A percentile compares a stretch with the other conserved stretches of the same genome.
Conservation (phyloP, 345 rosid genomes). For the Garcia nutans region DNA sequence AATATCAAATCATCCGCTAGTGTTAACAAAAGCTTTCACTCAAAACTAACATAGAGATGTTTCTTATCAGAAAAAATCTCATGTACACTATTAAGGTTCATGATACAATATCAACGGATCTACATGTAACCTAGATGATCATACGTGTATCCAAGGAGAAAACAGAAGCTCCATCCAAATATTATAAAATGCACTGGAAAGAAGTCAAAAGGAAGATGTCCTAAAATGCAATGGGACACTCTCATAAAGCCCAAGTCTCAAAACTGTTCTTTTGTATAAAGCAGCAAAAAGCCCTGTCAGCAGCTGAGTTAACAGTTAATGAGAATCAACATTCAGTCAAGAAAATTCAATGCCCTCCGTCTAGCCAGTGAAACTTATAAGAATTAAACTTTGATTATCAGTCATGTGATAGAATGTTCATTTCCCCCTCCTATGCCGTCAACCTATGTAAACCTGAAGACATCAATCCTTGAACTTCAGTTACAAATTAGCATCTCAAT, state of each 20-base stretch:
- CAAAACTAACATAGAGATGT: not conserved
- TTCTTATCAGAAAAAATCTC: slow-evolving; percentile 8
- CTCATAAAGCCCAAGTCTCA: slow-evolving; percentile 18
- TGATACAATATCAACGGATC: slow-evolving; percentile 18
- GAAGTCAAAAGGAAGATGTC: slow-evolving; percentile 6
- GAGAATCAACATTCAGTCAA: slow-evolving; percentile 10
- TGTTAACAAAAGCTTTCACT: not conserved
- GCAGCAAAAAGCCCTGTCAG: slow-evolving; percentile 14
- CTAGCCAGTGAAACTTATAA: slow-evolving; percentile 18
- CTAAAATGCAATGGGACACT: slow-evolving; percentile 12
- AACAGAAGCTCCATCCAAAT: slow-evolving; percentile 16
- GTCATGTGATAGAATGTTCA: slow-evolving; percentile 9
- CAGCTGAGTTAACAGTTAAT: slow-evolving; percentile 6
- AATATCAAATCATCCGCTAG: slow-evolving; percentile 14
- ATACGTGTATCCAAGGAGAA: not conserved
- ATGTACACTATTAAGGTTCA: slow-evolving; percentile 19
- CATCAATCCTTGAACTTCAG: not conserved
- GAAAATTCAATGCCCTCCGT: slow-evolving; percentile 14
- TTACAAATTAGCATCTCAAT: slow-evolving; percentile 13
- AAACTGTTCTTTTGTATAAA: slow-evolving; percentile 14
- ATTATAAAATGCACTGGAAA: not conserved
- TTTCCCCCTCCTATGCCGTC: slow-evolving; percentile 20
- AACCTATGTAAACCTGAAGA: slow-evolving; percentile 23
- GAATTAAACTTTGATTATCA: slow-evolving; percentile 15
- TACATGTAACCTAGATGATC: slow-evolving; percentile 15